A percentile compares a stretch with the other conserved stretches of the same genome.
Conservation (phyloP, 2,329 filamentous ascomycete genomes). For the Trichophaea hybrida region DNA sequence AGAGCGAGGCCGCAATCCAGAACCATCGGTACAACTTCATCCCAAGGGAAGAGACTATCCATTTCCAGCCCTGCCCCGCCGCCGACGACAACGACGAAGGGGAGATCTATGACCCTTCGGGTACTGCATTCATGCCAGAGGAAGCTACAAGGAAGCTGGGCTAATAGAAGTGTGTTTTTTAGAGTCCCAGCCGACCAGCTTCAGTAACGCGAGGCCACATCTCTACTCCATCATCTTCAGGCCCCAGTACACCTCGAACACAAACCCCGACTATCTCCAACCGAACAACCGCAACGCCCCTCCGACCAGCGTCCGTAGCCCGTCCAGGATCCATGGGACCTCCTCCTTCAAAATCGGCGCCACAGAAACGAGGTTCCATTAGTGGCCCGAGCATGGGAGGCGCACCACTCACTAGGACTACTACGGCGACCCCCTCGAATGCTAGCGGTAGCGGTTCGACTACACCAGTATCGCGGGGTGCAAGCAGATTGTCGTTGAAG, state of each 20-base stretch:
- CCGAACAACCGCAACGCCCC: neutral
- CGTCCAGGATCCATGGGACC: constrained; percentile 23
- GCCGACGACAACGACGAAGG: neutral
- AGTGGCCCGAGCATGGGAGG: constrained; percentile 4
- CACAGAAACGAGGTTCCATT: constrained; percentile 12
- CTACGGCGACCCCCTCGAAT: constrained; percentile 12
- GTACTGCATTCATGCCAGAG: neutral
- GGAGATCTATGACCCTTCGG: neutral
- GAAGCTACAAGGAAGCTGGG: neutral
- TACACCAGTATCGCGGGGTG: neutral
- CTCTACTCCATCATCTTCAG: constrained; percentile 10
- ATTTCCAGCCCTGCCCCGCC: neutral
- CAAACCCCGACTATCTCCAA: constrained; percentile 13
- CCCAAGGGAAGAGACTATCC: neutral
- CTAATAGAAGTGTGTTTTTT: too few species aligned
- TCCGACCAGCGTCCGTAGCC: neutral
- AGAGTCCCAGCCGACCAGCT: constrained; percentile 1
- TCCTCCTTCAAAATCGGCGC: constrained; percentile 9
- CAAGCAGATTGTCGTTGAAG: constrained; percentile 18
- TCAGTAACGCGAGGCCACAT: constrained; percentile 5
- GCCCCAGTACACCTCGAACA: constrained; percentile 14
- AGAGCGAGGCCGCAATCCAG: neutral
- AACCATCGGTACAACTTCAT: neutral
- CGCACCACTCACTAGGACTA: constrained; percentile 12
- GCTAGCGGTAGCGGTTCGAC: constrained; percentile 1